Base-by-base conservation (phyloP, 352 stramenopile genomes). In the Phytophthora sp. region DNA sequence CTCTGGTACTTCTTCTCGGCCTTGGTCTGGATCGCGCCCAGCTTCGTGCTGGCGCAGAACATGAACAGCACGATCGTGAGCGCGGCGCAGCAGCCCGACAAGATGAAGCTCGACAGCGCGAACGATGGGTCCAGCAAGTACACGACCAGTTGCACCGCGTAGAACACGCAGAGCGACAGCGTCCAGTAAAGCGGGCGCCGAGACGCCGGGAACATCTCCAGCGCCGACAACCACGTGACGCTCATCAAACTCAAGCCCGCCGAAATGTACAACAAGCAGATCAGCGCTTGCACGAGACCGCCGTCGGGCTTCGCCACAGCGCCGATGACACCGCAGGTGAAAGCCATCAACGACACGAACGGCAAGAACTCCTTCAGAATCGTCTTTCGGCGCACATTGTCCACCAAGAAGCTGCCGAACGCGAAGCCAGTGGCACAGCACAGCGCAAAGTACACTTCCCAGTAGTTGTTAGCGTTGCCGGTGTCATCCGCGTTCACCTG, bases 311-410 rank as follows among this genome's bases (percentile, higher is more conserved):
- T 56, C 17, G 69, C 74, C 11, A 80, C 60, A 9, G 68, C 69
- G 12, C 77, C 72, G 26, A 89, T 75, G 30, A 90, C 49, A n/a
- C 50, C 84, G 41, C 69, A 84, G 18, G 84, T 80, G 39, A 93
- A 76, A 6, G 74, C 83, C 50, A 92, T 49, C 17, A 89, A 53
- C 21, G 79, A 63, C 20, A 92, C 69, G 44, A 93, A 91, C 26
- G 85, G 85, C 53, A 94, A 48, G 26, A 94, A 91, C 53, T 96
- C 87, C 62, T 96, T 96, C 38, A 96, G 56, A n/a, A 96, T 89
- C 15, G 87, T 96, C 69, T 96, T 94, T 45, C 87, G 83, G n/a
- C 86, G 80, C 48, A 96, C 84, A 32, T 88, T 91, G 61, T 94
- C 87, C 42, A 94, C 77, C 30, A 91, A 71, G 48, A 94, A 91